Percentiles rank a stretch among this genome's conserved stretches.
Conservation (phyloP, 345 rosid genomes). For the Aethionema arabicum region DNA sequence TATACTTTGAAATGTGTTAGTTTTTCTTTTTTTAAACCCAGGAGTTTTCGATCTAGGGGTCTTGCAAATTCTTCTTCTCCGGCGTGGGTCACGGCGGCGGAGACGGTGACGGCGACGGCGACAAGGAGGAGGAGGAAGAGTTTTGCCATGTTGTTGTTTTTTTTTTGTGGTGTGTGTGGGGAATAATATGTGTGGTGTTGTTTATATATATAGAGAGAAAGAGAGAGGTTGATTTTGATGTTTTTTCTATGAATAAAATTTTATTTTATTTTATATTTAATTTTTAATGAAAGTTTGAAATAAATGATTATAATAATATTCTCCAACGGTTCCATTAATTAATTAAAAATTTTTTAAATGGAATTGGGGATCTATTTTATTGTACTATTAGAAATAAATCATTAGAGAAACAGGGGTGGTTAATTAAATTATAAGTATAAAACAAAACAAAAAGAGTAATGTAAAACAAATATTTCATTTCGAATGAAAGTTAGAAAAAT, state of each 20-base stretch:
- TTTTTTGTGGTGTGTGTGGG: background rate
- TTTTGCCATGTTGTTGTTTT: slow-evolving; percentile 23
- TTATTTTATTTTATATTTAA: background rate
- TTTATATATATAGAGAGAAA: background rate
- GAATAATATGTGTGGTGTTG: slow-evolving; percentile 1
- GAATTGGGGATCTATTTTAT: too few relatives aligned
- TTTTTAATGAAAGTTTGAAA: too few relatives aligned
- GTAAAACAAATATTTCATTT: background rate
- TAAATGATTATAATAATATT: too few relatives aligned
- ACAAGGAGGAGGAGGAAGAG: slow-evolving; percentile 28
- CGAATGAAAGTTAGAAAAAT: too few relatives aligned
- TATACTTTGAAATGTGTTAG: slow-evolving; percentile 58
- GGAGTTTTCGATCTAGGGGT: slow-evolving; percentile 37
- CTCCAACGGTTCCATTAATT: too few relatives aligned
- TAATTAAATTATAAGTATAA: too few relatives aligned
- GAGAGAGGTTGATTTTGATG: slow-evolving; percentile 4
- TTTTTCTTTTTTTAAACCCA: slow-evolving; percentile 52
- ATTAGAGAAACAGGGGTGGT: too few relatives aligned
- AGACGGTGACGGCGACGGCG: slow-evolving; percentile 18
- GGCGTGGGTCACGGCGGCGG: slow-evolving; percentile 18
- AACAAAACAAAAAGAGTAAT: too few relatives aligned
- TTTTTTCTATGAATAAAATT: slow-evolving; percentile 10
- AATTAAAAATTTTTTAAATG: too few relatives aligned
- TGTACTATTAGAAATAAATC: too few relatives aligned
- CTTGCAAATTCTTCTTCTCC: slow-evolving; percentile 36